phyloP scores from a whole-genome alignment of 306 rosid species.

The Malus orientalis region DNA sequence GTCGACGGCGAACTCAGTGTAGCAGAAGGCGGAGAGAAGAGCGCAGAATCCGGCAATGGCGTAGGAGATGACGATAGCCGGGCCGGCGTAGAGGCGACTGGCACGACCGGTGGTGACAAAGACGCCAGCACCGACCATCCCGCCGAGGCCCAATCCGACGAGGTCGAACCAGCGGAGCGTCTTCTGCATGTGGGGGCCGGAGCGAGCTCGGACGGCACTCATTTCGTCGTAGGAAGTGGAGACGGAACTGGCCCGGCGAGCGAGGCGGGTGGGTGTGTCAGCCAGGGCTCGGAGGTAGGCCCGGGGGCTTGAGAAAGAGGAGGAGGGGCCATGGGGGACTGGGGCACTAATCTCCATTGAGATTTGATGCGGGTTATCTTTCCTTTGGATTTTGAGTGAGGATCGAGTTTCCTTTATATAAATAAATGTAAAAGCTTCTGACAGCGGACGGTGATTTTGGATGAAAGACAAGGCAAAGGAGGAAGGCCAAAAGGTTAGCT shows the following conservation, averaged over 20 bases:
- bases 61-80: constrained; percentile 67
- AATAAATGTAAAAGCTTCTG: too few species aligned
- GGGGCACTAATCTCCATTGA: constrained; percentile 28
- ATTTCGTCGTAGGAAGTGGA: constrained; percentile 71
- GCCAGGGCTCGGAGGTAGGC: constrained; percentile 57
- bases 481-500: too few species aligned
- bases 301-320: constrained; percentile 63
- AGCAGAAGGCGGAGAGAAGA: constrained; percentile 88
- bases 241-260: constrained; percentile 58
- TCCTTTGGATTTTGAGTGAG: too few species aligned
- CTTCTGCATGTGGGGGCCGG: constrained; percentile 59
- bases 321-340: constrained; percentile 2
- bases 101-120: constrained; percentile 83
- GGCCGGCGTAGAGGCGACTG: constrained; percentile 50
- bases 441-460: too few species aligned
- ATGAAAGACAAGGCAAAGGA: too few species aligned
- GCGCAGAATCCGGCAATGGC: constrained; percentile 97
- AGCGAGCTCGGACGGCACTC: constrained; percentile 46
- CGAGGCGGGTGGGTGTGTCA: constrained; percentile 58
- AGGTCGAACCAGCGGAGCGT: constrained; percentile 83
- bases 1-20: constrained; percentile 94
- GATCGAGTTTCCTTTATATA: too few species aligned
- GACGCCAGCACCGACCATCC: constrained; percentile 93
- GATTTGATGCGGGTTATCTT: background rate
- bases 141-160: constrained; percentile 67